These are phyloP conservation scores for Lanmaoa pseudosensibilis DNA, from an alignment of 768 basidiomycete genomes.

Conservation along the genomic window DNA sequence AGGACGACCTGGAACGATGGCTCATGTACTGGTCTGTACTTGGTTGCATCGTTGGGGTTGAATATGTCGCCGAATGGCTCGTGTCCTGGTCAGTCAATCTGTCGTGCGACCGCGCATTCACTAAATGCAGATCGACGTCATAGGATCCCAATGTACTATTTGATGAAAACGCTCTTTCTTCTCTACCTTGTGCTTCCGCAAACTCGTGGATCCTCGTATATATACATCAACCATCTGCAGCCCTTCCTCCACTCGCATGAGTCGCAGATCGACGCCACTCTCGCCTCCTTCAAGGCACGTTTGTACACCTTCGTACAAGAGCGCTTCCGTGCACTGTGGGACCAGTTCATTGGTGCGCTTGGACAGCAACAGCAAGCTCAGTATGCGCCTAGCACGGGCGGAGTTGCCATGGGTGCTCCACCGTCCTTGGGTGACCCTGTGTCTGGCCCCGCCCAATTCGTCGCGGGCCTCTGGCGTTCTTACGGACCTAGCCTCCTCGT, in stretches of 20 bases:
- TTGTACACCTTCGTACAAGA: conserved; percentile 67
- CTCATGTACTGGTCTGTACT: conserved; percentile 97
- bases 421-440: conserved; percentile 53
- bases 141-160: conserved; percentile 90
- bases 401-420: conserved; percentile 34
- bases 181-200: conserved; percentile 91
- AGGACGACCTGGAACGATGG: conserved; percentile 88
- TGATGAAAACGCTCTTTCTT: conserved; percentile 79
- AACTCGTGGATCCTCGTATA: conserved; percentile 81
- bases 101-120: conserved; percentile 7
- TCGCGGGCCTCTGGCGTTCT: conserved; percentile 68
- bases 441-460: conserved; percentile 65
- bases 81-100: conserved; percentile 68
- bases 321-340: conserved; percentile 65
- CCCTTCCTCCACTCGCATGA: conserved; percentile 86
- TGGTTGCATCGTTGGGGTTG: conserved; percentile 76
- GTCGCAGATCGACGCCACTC: conserved; percentile 76
- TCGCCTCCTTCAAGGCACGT: conserved; percentile 61
- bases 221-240: conserved; percentile 77
- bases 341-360: conserved; percentile 51
- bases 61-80: conserved; percentile 85
- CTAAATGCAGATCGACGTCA: conserved; percentile 10
- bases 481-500: conserved; percentile 76
- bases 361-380: conserved; percentile 40
- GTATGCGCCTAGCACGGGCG: conserved; percentile 20